Conservation (phyloP, 768 basidiomycete genomes). For the Rhizopogon salebrosus region DNA sequence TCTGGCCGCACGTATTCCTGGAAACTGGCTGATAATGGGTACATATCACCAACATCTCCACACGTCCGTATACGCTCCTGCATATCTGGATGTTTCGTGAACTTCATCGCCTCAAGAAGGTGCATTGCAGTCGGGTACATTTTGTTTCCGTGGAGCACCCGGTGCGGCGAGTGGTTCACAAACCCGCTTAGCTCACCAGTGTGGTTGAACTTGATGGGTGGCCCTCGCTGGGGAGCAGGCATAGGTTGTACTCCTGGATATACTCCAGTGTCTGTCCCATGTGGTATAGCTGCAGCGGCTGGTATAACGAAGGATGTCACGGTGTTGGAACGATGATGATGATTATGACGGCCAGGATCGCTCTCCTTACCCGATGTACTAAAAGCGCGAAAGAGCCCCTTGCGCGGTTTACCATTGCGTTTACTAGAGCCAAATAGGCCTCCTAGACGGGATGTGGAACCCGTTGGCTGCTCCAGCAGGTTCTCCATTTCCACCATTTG, state of each 20-base stretch:
- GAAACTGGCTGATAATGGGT: constrained; percentile 26
- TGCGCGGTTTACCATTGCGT: constrained; percentile 28
- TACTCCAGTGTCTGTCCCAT: constrained; percentile 8
- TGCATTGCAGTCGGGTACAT: constrained; percentile 69
- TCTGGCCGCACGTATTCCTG: constrained; percentile 42
- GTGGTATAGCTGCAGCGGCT: background rate
- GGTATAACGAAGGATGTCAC: constrained; percentile 22
- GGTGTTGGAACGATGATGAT: constrained; percentile 14
- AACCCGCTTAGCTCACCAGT: constrained; percentile 40
- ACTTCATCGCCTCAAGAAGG: constrained; percentile 74
- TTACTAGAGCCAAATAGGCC: constrained; percentile 25
- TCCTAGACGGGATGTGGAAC: constrained; percentile 16
- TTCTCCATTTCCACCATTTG: constrained; percentile 6
- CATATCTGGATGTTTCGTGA: constrained; percentile 44
- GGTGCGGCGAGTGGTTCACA: constrained; percentile 63
- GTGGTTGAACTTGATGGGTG: constrained; percentile 39
- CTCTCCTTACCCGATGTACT: constrained; percentile 22
- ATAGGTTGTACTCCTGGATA: constrained; percentile 6
- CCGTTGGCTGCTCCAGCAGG: constrained; percentile 12
- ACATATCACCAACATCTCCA: constrained; percentile 35
- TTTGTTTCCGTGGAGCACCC: constrained; percentile 48
- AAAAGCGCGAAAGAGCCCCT: constrained; percentile 44
- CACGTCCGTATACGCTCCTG: constrained; percentile 51
- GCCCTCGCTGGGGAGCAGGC: constrained; percentile 14
- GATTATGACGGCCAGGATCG: constrained; percentile 11